Evolutionary conservation across 2,329 filamentous ascomycete genomes (phyloP), one percentile per base, ranked within the genome.

Genomic region (Neonectria neomacrospora): DNA sequence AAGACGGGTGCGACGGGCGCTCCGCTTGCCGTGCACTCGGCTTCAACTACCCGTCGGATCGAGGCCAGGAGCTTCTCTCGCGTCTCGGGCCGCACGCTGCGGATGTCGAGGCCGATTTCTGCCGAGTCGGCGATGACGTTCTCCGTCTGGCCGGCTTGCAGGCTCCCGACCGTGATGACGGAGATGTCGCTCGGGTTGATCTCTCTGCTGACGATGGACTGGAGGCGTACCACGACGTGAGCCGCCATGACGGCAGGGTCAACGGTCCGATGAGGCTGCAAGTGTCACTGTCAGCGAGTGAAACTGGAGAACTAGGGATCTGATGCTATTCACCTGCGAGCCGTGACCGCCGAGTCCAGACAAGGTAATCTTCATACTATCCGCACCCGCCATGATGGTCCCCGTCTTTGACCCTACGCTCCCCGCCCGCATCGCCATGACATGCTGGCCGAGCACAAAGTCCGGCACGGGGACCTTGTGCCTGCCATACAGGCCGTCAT

Each of bases 11-110:
- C 52, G 4, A 16, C 22, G 3, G 5, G 76, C 0, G 80, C 80
- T 2, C 82, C 82, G 5, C 79, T 79, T 0, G 86, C 87, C 5
- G 74, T 61, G 23, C 83, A 83, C 67, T 90, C 88, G 0, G 85
- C 83, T 12, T 82, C 75, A 0, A 90, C 80, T 12, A 85, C 79
- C 1, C 78, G 71, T 56, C 73, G 69, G 12, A 85, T 79, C 0
- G 78, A 69, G 1, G 68, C 68, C 10, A 80, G 53, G 0, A 85
- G 69, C 2, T 71, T 73, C 10, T 77, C 71, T 0, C 81, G 74
- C 0, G 76, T 76, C 0, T 73, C 72, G 0, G 65, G 59, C 0
- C 71, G 70, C 6, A 77, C 77, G 3, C 75, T 79, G 12, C 82
- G 74, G 0, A 82, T 77, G 58, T 80, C 79, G 5, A 85, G 61